Percentiles rank a stretch among this genome's conserved stretches.
These are phyloP conservation scores for Penicillium canariense DNA, from an alignment of 495 filamentous ascomycete species.

Conservation along the genomic window DNA sequence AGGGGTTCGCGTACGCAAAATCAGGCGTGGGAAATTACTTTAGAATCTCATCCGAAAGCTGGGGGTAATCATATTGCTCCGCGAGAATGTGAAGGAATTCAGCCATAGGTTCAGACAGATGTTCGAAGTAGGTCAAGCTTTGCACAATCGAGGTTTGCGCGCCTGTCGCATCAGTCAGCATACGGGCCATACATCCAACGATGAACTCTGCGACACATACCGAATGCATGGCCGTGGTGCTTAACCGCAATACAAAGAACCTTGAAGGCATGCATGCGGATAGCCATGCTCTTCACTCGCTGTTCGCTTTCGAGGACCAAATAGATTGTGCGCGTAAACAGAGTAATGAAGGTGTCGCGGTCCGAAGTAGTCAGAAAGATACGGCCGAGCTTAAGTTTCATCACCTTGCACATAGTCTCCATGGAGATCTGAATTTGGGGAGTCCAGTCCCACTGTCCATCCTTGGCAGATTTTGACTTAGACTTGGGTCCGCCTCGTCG, in stretches of 20 bases:
- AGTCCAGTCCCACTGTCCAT: conserved; percentile 84
- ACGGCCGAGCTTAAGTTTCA: conserved; percentile 86
- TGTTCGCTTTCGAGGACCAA: conserved; percentile 91
- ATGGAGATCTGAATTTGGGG: conserved; percentile 83
- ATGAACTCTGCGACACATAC: conserved; percentile 45
- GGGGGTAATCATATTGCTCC: conserved; percentile 97
- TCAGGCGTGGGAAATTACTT: conserved; percentile 34
- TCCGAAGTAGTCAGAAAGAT: conserved; percentile 97
- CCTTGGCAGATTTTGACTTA: conserved; percentile 69
- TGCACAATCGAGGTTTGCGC: conserved; percentile 98
- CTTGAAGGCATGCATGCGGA: conserved; percentile 96
- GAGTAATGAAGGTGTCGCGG: conserved; percentile 85
- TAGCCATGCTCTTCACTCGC: conserved; percentile 82
- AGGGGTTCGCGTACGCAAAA: neutral
- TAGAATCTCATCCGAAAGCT: conserved; percentile 90
- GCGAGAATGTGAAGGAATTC: conserved; percentile 95
- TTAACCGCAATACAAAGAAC: conserved; percentile 96
- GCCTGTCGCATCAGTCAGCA: conserved; percentile 50
- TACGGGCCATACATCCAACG: no score
- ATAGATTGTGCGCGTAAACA: conserved; percentile 93
- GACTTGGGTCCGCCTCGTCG: conserved; percentile 75
- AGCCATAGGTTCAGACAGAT: conserved; percentile 97
- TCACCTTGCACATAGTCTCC: conserved; percentile 91
- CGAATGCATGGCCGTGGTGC: conserved; percentile 96
- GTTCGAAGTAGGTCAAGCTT: conserved; percentile 96